Evolutionary conservation across 2,329 filamentous ascomycete species (phyloP).

Genomic region (Pseudopithomyces chartarum): DNA sequence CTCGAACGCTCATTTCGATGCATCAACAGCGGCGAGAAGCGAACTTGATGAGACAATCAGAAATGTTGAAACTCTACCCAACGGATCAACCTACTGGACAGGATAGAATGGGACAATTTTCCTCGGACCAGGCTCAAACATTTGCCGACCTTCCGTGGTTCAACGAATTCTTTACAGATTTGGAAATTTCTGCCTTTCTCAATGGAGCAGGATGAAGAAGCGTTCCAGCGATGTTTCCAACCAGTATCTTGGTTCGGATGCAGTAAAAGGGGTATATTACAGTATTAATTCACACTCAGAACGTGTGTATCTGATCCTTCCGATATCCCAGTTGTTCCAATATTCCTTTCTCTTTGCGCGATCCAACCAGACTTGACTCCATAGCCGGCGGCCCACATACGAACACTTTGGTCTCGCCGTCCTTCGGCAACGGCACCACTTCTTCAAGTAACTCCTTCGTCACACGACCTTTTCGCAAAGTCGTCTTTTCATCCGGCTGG

Average conservation of each 20-base stretch:
- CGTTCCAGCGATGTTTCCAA: neutral
- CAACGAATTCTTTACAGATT: slow-evolving; percentile 3
- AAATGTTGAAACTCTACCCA: slow-evolving; percentile 6
- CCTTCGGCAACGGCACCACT: slow-evolving; percentile 48
- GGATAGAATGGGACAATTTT: neutral
- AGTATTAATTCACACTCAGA: slow-evolving; percentile 45
- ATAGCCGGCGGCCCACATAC: slow-evolving; percentile 72
- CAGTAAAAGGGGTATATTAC: neutral
- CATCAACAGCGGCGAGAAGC: slow-evolving; percentile 2
- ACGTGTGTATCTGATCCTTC: slow-evolving; percentile 64
- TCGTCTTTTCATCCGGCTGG: slow-evolving; percentile 49
- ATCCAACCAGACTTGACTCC: slow-evolving; percentile 62
- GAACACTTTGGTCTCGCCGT: slow-evolving; percentile 63
- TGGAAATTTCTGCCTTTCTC: neutral
- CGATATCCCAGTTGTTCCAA: slow-evolving; percentile 62
- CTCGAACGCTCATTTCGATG: slow-evolving; percentile 2
- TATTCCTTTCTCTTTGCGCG: slow-evolving; percentile 50
- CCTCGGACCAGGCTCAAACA: neutral
- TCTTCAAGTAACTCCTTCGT: slow-evolving; percentile 61
- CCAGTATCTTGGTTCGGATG: neutral
- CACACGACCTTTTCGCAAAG: slow-evolving; percentile 61
- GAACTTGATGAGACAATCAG: slow-evolving; percentile 1
- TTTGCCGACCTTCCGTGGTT: slow-evolving; percentile 3
- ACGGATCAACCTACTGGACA: neutral
- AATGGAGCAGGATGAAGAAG: neutral